Evolutionary conservation across 768 basidiomycete genomes (phyloP), one percentile per base, ranked within the genome.

Genomic region (Termitomyces sp.): DNA sequence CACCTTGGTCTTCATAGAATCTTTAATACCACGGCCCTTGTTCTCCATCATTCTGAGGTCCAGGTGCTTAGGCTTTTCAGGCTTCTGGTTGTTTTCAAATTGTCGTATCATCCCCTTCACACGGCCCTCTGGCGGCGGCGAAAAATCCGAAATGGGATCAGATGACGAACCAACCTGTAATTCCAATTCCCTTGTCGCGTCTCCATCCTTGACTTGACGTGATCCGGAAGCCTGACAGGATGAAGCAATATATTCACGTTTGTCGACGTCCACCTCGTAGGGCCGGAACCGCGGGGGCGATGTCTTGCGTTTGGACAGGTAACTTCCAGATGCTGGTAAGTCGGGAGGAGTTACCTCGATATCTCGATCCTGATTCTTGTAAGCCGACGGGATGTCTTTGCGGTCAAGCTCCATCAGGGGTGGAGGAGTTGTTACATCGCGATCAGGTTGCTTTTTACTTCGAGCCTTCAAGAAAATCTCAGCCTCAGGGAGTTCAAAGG

Each of bases 1-100:
- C 52, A 64, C 63, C 59, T 62, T 66, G 10, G 16, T 28, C 46
- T 62, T 66, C 66, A 66, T 66, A 7, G 44, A 47, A 6, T 35
- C 49, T 40, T 63, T 65, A 0, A 65, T 51, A 1, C 30, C 20
- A 26, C 3, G 7, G 5, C 16, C 32, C 11, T 20, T 30, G 8
- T 45, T 46, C 3, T 9, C 0, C 16, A 26, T 10, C 6, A 0
- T 4, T 52, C 59, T 54, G 13, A 65, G 50, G 38, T 65, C 63
- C 28, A 62, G 1, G 38, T 16, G 40, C 26, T 16, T 43, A 32
- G 11, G 3, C 8, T 5, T 33, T 13, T 18, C 26, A 28, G 2
- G 4, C 13, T 38, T 20, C n/a, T 56, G 18, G 7, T 30, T 52
- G 11, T 43, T 38, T 22, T 65, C 62, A 33, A 60, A 24, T 9